Conservation (phyloP, 345 rosid genomes). For the Linum trigynum region DNA sequence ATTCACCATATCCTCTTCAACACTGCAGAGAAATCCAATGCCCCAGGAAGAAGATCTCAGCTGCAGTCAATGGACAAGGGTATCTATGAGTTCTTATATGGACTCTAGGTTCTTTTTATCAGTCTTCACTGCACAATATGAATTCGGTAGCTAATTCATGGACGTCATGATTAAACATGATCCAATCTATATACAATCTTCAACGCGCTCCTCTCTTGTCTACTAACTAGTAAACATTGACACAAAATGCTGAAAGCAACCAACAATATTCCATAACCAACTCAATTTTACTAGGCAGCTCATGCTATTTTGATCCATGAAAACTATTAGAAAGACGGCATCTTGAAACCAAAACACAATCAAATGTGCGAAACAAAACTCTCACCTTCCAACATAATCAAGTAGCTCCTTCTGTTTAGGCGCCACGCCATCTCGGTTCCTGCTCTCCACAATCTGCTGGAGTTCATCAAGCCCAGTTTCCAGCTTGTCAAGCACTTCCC, state of each 20-base stretch:
- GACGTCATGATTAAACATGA: too few species aligned
- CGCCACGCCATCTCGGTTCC: slow-evolving; percentile 84
- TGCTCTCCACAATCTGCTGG: slow-evolving; percentile 71
- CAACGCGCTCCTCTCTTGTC: too few species aligned
- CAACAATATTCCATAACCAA: too few species aligned
- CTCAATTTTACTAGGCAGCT: too few species aligned
- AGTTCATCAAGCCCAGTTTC: slow-evolving; percentile 85
- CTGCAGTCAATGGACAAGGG: slow-evolving; percentile 96
- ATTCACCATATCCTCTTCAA: slow-evolving; percentile 99
- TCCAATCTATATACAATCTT: too few species aligned
- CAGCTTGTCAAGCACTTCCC: slow-evolving; percentile 63
- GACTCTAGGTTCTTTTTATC: neutral
- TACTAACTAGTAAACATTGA: too few species aligned
- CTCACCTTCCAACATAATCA: slow-evolving; percentile 79
- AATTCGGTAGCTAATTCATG: too few species aligned
- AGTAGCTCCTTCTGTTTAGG: slow-evolving; percentile 89
- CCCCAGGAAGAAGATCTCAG: slow-evolving; percentile 99
- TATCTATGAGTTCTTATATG: slow-evolving; percentile 56
- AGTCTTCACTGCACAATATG: neutral
- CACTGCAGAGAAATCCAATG: slow-evolving; percentile 99
- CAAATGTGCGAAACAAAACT: slow-evolving; percentile 4
- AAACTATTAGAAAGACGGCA: too few species aligned
- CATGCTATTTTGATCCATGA: too few species aligned
- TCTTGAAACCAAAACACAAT: neutral
- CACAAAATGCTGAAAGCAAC: too few species aligned